Conservation (phyloP, 768 basidiomycete genomes). For the Pisolithus tinctorius region DNA sequence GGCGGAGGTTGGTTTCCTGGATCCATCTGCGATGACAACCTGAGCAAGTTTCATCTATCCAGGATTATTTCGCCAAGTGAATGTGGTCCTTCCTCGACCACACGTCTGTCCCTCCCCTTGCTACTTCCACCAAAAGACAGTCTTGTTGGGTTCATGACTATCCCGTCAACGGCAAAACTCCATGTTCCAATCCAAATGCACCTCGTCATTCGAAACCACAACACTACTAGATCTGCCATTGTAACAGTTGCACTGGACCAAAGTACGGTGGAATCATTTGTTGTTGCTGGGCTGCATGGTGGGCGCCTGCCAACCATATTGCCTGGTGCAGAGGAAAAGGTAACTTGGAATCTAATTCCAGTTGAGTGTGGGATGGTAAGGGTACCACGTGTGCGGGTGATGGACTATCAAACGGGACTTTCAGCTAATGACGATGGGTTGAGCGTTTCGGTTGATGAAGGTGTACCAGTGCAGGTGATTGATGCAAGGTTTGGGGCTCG, state of each 20-base stretch:
- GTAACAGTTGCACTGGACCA: conserved; percentile 69
- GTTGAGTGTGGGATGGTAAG: conserved; percentile 65
- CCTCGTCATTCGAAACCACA: conserved; percentile 59
- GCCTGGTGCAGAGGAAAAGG: conserved; percentile 59
- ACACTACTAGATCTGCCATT: conserved; percentile 58
- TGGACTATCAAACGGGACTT: conserved; percentile 39
- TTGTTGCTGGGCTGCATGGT: conserved; percentile 68
- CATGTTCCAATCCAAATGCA: conserved; percentile 54
- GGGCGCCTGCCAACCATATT: conserved; percentile 66
- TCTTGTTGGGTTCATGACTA: conserved; percentile 57
- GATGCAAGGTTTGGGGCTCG: conserved; percentile 41
- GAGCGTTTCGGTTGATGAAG: conserved; percentile 32
- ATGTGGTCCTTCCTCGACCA: conserved; percentile 40
- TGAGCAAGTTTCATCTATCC: not conserved
- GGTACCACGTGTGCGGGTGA: conserved; percentile 56
- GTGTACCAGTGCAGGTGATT: conserved; percentile 46
- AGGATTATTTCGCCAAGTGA: conserved; percentile 44
- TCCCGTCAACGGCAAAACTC: conserved; percentile 56
- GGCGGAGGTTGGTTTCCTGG: conserved; percentile 48
- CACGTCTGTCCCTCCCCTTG: conserved; percentile 51
- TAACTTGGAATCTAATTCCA: conserved; percentile 66
- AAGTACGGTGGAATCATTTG: conserved; percentile 64
- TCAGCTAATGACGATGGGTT: conserved; percentile 20
- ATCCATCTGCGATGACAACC: not conserved
- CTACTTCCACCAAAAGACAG: conserved; percentile 55